These are phyloP conservation scores for Butyriboletus loyo DNA, from an alignment of 768 basidiomycete species.

Conservation along the genomic window DNA sequence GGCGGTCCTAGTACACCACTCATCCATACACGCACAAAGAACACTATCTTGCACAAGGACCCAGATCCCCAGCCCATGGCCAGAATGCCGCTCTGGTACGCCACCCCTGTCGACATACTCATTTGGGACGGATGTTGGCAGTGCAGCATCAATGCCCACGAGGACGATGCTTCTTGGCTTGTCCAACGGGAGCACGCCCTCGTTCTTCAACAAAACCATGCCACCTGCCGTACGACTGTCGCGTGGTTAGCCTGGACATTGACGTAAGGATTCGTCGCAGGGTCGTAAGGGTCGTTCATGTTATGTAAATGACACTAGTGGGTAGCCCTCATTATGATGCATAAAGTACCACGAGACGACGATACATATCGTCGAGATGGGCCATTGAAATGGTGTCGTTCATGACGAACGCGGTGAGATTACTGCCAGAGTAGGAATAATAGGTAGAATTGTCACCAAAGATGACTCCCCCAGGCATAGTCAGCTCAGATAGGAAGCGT, in stretches of 20 bases:
- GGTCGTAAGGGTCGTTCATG: neutral
- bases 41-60: neutral
- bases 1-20: neutral
- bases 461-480: conserved; percentile 64
- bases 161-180: neutral
- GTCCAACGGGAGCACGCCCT: neutral
- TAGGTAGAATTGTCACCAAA: too few species aligned
- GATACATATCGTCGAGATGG: conserved; percentile 71
- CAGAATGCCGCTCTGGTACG: neutral
- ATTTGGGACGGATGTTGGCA: neutral
- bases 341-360: conserved; percentile 59
- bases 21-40: neutral
- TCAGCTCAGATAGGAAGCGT: too few species aligned
- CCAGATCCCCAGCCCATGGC: neutral
- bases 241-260: neutral
- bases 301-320: neutral
- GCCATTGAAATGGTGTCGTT: conserved; percentile 57
- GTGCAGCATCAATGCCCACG: neutral
- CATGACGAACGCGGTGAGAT: conserved; percentile 56
- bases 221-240: neutral
- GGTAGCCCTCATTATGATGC: conserved; percentile 24
- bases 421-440: conserved; percentile 56
- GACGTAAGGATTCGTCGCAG: neutral
- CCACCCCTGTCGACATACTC: neutral
- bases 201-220: neutral